A percentile compares a stretch with the other conserved stretches of the same genome.
phyloP scores from a whole-genome alignment of 2,329 filamentous ascomycete species.

The Didymella lethalis region DNA sequence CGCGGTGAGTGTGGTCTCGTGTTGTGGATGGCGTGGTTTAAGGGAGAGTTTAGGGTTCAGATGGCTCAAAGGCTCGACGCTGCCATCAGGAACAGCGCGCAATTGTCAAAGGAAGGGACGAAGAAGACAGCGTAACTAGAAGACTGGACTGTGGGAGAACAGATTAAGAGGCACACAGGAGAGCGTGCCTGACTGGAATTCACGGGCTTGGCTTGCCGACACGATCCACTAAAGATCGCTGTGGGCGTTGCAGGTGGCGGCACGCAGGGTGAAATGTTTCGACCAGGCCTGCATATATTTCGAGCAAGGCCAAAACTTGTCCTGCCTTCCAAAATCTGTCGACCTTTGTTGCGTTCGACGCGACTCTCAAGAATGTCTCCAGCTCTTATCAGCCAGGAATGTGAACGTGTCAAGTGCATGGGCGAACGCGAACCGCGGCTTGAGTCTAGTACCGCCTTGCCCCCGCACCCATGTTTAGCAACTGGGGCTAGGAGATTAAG shows the following conservation, averaged over 20 bases:
- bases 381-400: background rate
- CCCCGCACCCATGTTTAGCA: constrained; percentile 28
- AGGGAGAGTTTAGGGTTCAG: constrained; percentile 12
- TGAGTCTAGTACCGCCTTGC: background rate
- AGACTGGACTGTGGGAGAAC: constrained; percentile 10
- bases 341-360: background rate
- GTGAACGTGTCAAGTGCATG: background rate
- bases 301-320: background rate
- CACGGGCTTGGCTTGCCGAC: constrained; percentile 36
- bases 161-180: constrained; percentile 25
- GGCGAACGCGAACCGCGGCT: constrained; percentile 2
- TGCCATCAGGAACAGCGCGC: constrained; percentile 29
- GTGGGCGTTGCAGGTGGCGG: constrained; percentile 9
- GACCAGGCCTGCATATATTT: too few species aligned
- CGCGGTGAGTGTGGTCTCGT: background rate
- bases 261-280: background rate
- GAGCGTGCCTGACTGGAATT: constrained; percentile 23
- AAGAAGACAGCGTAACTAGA: constrained; percentile 16
- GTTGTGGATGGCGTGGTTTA: background rate
- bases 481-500: constrained; percentile 20
- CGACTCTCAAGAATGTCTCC: background rate
- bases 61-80: constrained; percentile 20
- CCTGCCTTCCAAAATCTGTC: too few species aligned
- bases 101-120: constrained; percentile 6
- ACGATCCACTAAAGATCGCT: constrained; percentile 28